Evolutionary conservation across 257 asterid genomes (phyloP), one percentile per base, ranked within the genome.

Genomic region (Solanum virginianum): DNA sequence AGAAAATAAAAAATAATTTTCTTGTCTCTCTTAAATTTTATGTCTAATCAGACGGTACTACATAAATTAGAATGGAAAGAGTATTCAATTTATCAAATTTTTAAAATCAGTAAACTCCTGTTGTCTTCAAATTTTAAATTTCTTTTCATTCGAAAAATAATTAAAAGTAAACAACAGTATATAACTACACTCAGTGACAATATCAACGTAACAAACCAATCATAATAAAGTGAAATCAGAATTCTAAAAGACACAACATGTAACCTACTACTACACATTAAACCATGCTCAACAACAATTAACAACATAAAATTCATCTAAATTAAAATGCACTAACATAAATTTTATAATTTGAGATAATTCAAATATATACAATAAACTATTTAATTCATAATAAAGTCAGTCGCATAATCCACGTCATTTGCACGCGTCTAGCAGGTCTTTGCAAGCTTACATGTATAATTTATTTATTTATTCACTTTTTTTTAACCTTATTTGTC

Each of bases 101-200:
- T 68, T 8, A 68, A 0, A 4, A 10, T 36, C 15, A 4, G 0
- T 68, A 32, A 0, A 7, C 8, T 0, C 20, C 1, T 16, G 6
- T 3, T 68, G 6, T 3, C 14, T 26, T 66, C 45, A 66, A 17
- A 68, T 26, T 26, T 29, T 15, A 1, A 7, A 8, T 29, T 7
- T 17, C 4, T 10, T 12, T 26, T 1, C 0, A 2, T 1, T 3
- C 15, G 14, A 65, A 29, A 68, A 8, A 68, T 16, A 68, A 8
- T 6, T 32, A 68, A 32, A 65, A 65, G 8, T 22, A 62, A 62
- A 22, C 55, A 1, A 49, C 55, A 3, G 0, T 10, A 3, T 49
- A 7, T 3, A 49, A 11, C 55, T 12, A 10, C 55, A 49, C 15
- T 11, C 55, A 3, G 11, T 14, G 12, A 49, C 55, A 47, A 47